Base-by-base conservation (phyloP, 2,329 filamentous ascomycete genomes). In the Penicillium expansum region DNA sequence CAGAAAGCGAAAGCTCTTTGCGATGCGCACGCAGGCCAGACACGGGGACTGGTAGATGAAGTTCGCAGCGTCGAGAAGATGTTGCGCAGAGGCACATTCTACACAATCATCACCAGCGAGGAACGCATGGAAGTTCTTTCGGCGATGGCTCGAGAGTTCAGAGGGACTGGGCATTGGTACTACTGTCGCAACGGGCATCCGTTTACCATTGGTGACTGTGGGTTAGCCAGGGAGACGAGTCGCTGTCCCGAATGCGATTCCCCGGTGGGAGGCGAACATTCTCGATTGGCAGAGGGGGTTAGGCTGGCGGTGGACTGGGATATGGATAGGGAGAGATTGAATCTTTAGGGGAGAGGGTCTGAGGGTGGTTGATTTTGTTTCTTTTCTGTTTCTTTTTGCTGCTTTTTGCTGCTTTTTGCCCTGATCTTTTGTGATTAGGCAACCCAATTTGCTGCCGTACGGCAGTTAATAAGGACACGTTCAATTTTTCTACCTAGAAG, bases 181-280 rank as follows among this genome's bases (percentile, higher is more conserved):
- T 71, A 74, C 52, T 76, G 74, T 56, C 56, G 39, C n/a, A 75
- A 76, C 44, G 67, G 70, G 0, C 73, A 76, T 62, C 73, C 71
- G 3, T 87, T 89, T 61, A 83, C 85, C 0, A 78, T 89, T 32
- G 86, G 85, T 0, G 83, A 89, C 58, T 88, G 86, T 64, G 86
- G 86, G 1, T 83, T 84, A 79, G 83, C 86, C 0, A 87, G 88
- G 83, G 59, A 90, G 67, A 53, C 65, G 18, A 80, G 86, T 1
- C 69, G 69, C 2, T 91, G 88, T 62, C 86, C 87, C 0, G 81
- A 89, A 60, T 91, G 87, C 61, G 80, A 77, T 2, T 77, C 77
- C 1, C 59, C 70, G 0, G 79, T 90, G 30, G 86, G 86, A 2
- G 86, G 87, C 0, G 66, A 54, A 14, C 1, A 37, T 43, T 27